These are phyloP conservation scores for Rhizoclosmatium globosum DNA, from an alignment of 192 early-diverging fungal species.

Conservation along the genomic window DNA sequence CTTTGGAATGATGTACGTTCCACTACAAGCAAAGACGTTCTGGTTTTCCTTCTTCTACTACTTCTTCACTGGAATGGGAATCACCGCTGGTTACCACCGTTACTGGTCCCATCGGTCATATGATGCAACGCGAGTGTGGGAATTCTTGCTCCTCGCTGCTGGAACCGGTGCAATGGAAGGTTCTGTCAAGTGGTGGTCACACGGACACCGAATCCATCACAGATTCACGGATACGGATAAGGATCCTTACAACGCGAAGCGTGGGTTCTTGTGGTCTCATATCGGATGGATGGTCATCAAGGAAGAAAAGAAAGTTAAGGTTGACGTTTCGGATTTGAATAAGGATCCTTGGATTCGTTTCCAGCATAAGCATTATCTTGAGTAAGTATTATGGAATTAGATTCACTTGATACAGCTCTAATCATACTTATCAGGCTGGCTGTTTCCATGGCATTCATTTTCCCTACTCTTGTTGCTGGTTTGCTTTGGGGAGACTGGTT, in stretches of 20 bases:
- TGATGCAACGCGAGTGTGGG: constrained; percentile 50
- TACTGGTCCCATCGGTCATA: constrained; percentile 62
- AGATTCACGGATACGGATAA: constrained; percentile 56
- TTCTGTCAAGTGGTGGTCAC: constrained; percentile 64
- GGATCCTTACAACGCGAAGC: constrained; percentile 62
- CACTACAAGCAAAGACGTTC: constrained; percentile 65
- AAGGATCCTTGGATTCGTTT: constrained; percentile 53
- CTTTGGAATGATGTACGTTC: constrained; percentile 80
- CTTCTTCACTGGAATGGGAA: constrained; percentile 78
- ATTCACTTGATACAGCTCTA: constrained; percentile 43
- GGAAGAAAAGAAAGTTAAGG: constrained; percentile 42
- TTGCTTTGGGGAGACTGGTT: constrained; percentile 69
- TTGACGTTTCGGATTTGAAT: constrained; percentile 58
- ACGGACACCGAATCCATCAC: constrained; percentile 34
- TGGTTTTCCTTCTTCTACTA: constrained; percentile 77
- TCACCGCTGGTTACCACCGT: constrained; percentile 73
- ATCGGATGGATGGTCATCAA: constrained; percentile 62
- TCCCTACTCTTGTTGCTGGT: constrained; percentile 87
- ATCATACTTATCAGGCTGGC: constrained; percentile 61
- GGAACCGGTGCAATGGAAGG: constrained; percentile 39
- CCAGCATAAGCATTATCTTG: constrained; percentile 58
- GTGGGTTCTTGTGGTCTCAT: constrained; percentile 60
- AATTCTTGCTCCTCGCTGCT: constrained; percentile 36
- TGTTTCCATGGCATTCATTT: constrained; percentile 73
- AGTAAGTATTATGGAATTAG: constrained; percentile 24